Base-by-base conservation (phyloP, 75 land plant species). In the Selaginella tamariscina region DNA sequence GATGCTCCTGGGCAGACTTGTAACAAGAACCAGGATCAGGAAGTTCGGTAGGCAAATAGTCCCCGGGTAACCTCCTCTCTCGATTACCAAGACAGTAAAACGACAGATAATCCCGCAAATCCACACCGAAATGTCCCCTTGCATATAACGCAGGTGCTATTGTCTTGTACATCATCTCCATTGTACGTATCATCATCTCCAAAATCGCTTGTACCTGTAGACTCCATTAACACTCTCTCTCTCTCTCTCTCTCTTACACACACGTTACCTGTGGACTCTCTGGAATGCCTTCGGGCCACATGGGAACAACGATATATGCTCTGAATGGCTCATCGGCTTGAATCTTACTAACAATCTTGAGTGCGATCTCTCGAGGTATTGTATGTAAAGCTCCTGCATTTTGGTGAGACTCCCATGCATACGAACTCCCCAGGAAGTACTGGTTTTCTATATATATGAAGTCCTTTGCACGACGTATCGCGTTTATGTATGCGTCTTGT, bases 381-480 rank as follows among this genome's bases (percentile, higher is more conserved):
- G 84, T 73, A 65, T 90, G 91, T 32, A 82, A 33, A 20, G 82
- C 82, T 29, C 75, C 83, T 24, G 84, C 76, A 15, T 87, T 90
- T 23, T 71, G 79, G 32, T 81, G 79, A 44, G 75, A 32, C 32
- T 62, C 70, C 96, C 96, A 90, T 2, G 32, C 81, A 56, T 78
- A 88, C 13, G 81, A 87, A 59, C 91, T 87, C 65, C 96, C 96
- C 32, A 90, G 77, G 68, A 90, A 90, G 78, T 90, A 90, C 68
- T 90, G 96, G 33, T 90, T 90, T 64, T 90, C 96, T 49, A 90
- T 90, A 66, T 90, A 90, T 23, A 90, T 90, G 74, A 87, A 90
- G 55, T 81, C 71, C 67, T 83, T 90, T 0, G 96, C 96, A 0
- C 96, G 73, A 21, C 96, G 78, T 24, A 90, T 90, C 1, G 96